These are phyloP conservation scores for Coniochaeta hoffmannii DNA, from an alignment of 2,329 filamentous ascomycete genomes.

Conservation along the genomic window DNA sequence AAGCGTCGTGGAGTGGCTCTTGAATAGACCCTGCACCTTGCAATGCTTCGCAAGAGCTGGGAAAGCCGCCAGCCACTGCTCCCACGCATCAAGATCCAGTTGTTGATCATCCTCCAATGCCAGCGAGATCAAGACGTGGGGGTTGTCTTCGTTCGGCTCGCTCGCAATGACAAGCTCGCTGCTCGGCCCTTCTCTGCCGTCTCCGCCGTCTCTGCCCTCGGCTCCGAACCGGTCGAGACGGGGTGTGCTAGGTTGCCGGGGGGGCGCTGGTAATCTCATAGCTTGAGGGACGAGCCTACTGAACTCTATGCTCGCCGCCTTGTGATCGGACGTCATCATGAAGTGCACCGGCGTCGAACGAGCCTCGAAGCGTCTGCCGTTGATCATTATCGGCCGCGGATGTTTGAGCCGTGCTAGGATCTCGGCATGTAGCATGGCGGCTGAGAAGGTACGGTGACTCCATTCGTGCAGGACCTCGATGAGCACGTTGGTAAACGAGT, in stretches of 20 bases:
- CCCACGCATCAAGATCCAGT: slow-evolving; percentile 51
- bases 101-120: slow-evolving; percentile 50
- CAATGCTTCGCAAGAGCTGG: slow-evolving; percentile 52
- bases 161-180: slow-evolving; percentile 10
- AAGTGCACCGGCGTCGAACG: slow-evolving; percentile 54
- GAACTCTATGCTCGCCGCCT: slow-evolving; percentile 50
- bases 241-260: slow-evolving; percentile 17
- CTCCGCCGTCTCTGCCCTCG: slow-evolving; percentile 14
- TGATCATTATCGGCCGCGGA: slow-evolving; percentile 47
- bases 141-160: slow-evolving; percentile 47
- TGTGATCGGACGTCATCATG: slow-evolving; percentile 56
- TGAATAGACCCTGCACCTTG: slow-evolving; percentile 54
- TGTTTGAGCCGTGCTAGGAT: slow-evolving; percentile 53
- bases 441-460: slow-evolving; percentile 46
- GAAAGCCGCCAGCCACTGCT: slow-evolving; percentile 48
- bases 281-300: slow-evolving; percentile 29
- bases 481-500: slow-evolving; percentile 51
- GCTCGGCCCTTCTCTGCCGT: slow-evolving; percentile 12
- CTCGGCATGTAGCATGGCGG: slow-evolving; percentile 54
- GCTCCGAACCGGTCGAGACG: slow-evolving; percentile 3
- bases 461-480: slow-evolving; percentile 54
- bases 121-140: slow-evolving; percentile 54
- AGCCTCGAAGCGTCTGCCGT: slow-evolving; percentile 50
- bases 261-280: slow-evolving; percentile 28
- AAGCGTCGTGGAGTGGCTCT: slow-evolving; percentile 52